Conservation (phyloP, 352 stramenopile genomes). For the Phytophthora rubi region DNA sequence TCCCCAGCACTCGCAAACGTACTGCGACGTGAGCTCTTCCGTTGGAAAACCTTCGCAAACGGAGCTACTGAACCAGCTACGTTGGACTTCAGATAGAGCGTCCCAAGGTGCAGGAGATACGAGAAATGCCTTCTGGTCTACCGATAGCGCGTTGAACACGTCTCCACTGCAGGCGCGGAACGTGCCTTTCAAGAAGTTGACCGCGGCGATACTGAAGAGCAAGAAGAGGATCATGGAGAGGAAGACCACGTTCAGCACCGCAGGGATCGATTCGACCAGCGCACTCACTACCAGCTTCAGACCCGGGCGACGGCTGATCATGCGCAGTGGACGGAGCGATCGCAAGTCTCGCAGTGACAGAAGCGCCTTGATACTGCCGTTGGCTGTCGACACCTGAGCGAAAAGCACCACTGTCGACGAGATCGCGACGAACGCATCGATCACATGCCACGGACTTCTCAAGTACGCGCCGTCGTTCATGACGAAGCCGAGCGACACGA, state of each 20-base stretch:
- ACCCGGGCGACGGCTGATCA: slow-evolving; percentile 84
- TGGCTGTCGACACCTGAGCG: slow-evolving; percentile 20
- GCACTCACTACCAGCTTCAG: slow-evolving; percentile 91
- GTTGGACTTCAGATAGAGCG: slow-evolving; percentile 30
- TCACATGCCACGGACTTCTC: slow-evolving; percentile 81
- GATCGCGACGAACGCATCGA: slow-evolving; percentile 87
- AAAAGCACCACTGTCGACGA: slow-evolving; percentile 51
- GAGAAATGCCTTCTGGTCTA: slow-evolving; percentile 46
- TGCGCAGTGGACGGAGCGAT: slow-evolving; percentile 86
- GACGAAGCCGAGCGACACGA: slow-evolving; percentile 80
- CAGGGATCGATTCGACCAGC: slow-evolving; percentile 83
- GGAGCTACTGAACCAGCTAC: slow-evolving; percentile 49
- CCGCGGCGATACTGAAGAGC: slow-evolving; percentile 94
- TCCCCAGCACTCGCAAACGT: slow-evolving; percentile 65
- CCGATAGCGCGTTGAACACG: slow-evolving; percentile 49
- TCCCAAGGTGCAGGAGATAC: slow-evolving; percentile 44
- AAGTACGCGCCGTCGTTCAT: slow-evolving; percentile 74
- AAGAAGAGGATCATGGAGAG: slow-evolving; percentile 92
- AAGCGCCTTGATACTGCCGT: slow-evolving; percentile 60
- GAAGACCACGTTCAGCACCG: slow-evolving; percentile 86
- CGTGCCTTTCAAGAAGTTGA: slow-evolving; percentile 92
- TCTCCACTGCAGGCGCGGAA: slow-evolving; percentile 79
- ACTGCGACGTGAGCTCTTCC: slow-evolving; percentile 52
- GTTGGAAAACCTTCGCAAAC: slow-evolving; percentile 49
- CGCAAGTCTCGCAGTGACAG: slow-evolving; percentile 77